Percentiles rank a stretch among this genome's conserved stretches.
Conservation (phyloP, 2,329 filamentous ascomycete species). For the Sclerotinia spermophila region DNA sequence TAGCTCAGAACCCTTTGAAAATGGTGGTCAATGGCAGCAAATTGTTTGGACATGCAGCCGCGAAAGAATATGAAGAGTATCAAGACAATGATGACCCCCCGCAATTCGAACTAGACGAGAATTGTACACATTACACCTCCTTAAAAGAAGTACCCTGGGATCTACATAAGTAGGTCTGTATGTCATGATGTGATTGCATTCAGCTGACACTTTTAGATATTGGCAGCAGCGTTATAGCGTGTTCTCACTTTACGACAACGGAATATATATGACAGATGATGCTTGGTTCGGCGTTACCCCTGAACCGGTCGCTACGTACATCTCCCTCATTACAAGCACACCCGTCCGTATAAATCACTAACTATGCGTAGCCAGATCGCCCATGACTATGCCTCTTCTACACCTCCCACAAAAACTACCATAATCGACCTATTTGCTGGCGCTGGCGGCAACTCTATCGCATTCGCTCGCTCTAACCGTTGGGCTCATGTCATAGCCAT, state of each 20-base stretch:
- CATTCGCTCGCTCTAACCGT: conserved; percentile 76
- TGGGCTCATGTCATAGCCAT: conserved; percentile 87
- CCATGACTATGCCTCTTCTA: conserved; percentile 56
- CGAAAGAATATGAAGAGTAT: neutral
- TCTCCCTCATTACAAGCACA: conserved; percentile 21
- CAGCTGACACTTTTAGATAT: conserved; percentile 56
- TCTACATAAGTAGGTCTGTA: conserved; percentile 68
- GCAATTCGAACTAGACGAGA: conserved; percentile 48
- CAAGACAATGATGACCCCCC: neutral
- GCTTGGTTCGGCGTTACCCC: conserved; percentile 98
- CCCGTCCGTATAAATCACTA: neutral
- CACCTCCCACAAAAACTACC: conserved; percentile 27
- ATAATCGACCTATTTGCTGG: conserved; percentile 89
- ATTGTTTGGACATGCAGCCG: neutral
- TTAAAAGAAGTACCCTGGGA: conserved; percentile 72
- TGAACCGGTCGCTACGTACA: conserved; percentile 80
- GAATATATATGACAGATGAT: conserved; percentile 85
- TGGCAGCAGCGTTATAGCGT: conserved; percentile 86
- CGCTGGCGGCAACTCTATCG: conserved; percentile 89
- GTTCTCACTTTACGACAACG: conserved; percentile 82
- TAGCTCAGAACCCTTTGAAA: neutral
- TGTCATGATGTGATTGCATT: neutral
- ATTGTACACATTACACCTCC: conserved; percentile 72
- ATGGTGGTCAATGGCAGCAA: conserved; percentile 8
- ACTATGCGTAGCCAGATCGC: conserved; percentile 62